Conservation (phyloP, 2,329 filamentous ascomycete species). For the Fusarium clavum region DNA sequence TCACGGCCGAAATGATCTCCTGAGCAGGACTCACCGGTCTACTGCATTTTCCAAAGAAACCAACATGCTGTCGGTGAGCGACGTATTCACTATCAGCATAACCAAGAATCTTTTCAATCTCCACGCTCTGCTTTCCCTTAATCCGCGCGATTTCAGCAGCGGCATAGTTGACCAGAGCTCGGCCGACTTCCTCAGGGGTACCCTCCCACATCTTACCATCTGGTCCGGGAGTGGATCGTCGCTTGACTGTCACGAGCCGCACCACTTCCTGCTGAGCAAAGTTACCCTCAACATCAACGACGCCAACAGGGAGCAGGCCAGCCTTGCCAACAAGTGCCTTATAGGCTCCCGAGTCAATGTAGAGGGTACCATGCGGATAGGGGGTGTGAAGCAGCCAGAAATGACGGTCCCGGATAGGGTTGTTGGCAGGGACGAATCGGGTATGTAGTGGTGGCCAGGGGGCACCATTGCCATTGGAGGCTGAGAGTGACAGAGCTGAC, state of each 20-base stretch:
- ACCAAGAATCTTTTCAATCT: conserved; percentile 83
- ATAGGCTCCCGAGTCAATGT: conserved; percentile 92
- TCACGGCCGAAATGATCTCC: conserved; percentile 38
- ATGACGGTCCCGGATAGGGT: conserved; percentile 90
- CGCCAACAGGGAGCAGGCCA: conserved; percentile 88
- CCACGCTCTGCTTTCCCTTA: conserved; percentile 82
- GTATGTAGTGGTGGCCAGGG: conserved; percentile 80
- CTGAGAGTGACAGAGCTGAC: conserved; percentile 55
- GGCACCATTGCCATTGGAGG: conserved; percentile 41
- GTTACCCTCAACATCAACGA: conserved; percentile 87
- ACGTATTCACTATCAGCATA: conserved; percentile 97
- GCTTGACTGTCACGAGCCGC: conserved; percentile 82
- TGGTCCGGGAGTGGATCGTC: conserved; percentile 55
- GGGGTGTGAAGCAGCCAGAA: conserved; percentile 98
- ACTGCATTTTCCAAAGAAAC: conserved; percentile 72
- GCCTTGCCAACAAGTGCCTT: conserved; percentile 84
- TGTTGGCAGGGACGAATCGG: conserved; percentile 85
- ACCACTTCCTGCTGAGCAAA: conserved; percentile 96
- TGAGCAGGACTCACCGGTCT: conserved; percentile 63
- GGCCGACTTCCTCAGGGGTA: conserved; percentile 78
- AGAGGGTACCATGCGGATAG: conserved; percentile 88
- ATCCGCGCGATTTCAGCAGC: conserved; percentile 85
- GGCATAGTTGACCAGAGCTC: conserved; percentile 94
- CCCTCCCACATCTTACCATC: conserved; percentile 63
- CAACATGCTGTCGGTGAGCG: conserved; percentile 87